phyloP scores from a whole-genome alignment of 176 grass and related monocot genomes.

The Triticum timopheevii region DNA sequence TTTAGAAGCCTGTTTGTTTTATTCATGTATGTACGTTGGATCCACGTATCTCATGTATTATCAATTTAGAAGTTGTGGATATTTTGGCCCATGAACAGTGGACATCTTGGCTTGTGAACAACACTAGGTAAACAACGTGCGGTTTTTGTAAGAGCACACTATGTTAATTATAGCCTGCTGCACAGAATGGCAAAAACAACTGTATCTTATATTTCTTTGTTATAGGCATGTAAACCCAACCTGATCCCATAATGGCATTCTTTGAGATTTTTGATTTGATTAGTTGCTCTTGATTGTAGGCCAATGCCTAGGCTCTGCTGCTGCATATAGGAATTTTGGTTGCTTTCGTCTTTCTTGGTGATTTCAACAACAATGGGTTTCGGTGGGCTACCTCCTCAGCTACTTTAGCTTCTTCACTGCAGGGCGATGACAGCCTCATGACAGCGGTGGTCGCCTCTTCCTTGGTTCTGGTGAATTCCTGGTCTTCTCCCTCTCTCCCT shows the following conservation, averaged over 20 bases:
- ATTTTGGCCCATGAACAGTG: not conserved
- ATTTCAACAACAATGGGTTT: too few relatives aligned
- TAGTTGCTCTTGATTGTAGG: not conserved
- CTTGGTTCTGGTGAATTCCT: not conserved
- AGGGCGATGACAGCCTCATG: too few relatives aligned
- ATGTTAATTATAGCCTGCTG: not conserved
- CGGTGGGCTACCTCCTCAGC: too few relatives aligned
- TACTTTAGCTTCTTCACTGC: too few relatives aligned
- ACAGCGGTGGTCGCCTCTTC: too few relatives aligned
- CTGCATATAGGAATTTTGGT: not conserved
- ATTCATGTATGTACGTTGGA: too few relatives aligned
- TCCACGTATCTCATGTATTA: too few relatives aligned
- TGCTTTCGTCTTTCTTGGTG: too few relatives aligned
- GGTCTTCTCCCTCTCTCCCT: not conserved
- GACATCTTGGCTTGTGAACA: not conserved
- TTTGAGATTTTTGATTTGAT: not conserved
- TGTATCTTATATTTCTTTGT: not conserved
- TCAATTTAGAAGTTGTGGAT: too few relatives aligned
- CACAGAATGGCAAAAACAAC: not conserved
- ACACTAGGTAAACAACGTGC: not conserved
- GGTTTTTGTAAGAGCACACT: not conserved
- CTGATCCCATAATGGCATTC: not conserved
- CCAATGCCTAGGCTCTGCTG: not conserved
- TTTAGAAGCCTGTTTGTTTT: too few relatives aligned
- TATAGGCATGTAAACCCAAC: not conserved